Evolutionary conservation across 2,329 filamentous ascomycete genomes (phyloP).

Genomic region (Phoma sp.): DNA sequence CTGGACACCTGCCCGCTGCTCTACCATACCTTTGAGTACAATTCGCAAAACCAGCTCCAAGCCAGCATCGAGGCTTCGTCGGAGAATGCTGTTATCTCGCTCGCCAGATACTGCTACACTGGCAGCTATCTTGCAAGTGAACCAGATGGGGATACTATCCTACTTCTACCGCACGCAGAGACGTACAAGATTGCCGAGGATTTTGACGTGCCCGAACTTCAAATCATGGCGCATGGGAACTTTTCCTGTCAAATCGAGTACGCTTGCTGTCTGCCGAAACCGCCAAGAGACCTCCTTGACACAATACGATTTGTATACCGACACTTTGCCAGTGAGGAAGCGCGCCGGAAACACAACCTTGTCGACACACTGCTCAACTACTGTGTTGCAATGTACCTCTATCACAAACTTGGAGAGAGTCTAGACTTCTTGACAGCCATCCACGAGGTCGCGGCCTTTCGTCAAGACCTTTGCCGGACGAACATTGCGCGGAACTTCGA

Average conservation of each 20-base stretch:
- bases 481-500: conserved; percentile 48
- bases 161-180: conserved; percentile 50
- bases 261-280: conserved; percentile 46
- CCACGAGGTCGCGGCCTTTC: conserved; percentile 48
- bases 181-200: conserved; percentile 51
- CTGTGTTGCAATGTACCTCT: conserved; percentile 49
- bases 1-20: conserved; percentile 48
- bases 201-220: conserved; percentile 50
- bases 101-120: conserved; percentile 53
- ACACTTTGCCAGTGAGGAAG: conserved; percentile 31
- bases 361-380: conserved; percentile 52
- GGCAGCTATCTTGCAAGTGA: conserved; percentile 44
- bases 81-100: conserved; percentile 39
- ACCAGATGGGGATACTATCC: conserved; percentile 29
- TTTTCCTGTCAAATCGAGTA: conserved; percentile 49
- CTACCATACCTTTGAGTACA: conserved; percentile 49
- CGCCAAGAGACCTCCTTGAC: conserved; percentile 49
- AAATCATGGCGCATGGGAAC: conserved; percentile 48
- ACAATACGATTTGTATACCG: conserved; percentile 49
- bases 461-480: conserved; percentile 49
- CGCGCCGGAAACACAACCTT: conserved; percentile 35
- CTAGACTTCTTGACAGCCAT: conserved; percentile 47
- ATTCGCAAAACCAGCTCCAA: conserved; percentile 34
- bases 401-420: conserved; percentile 46
- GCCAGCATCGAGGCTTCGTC: conserved; percentile 50